phyloP scores from a whole-genome alignment of 768 basidiomycete genomes.

The Zangia roseola region DNA sequence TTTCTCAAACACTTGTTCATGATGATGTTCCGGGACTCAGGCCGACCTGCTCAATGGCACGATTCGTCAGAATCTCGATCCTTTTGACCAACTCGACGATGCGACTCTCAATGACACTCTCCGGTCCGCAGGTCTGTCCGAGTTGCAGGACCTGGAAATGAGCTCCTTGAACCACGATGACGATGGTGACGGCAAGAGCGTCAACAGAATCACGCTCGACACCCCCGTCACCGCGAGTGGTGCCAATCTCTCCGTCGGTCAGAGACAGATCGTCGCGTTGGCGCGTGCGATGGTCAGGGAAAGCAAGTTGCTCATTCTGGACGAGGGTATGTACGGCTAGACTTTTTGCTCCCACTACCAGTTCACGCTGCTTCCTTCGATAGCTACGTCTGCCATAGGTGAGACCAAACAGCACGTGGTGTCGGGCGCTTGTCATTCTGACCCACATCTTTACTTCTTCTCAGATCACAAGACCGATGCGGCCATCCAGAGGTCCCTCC shows the following conservation, averaged over 20 bases:
- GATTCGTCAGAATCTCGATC: constrained; percentile 49
- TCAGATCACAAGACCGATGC: constrained; percentile 9
- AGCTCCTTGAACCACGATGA: background rate
- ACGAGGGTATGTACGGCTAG: constrained; percentile 33
- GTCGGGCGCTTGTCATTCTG: no score
- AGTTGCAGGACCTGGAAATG: constrained; percentile 24
- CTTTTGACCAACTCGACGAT: constrained; percentile 49
- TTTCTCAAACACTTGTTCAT: background rate
- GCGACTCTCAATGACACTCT: constrained; percentile 39
- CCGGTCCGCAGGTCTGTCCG: constrained; percentile 38
- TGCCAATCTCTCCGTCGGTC: constrained; percentile 40
- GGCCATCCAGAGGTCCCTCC: constrained; percentile 6
- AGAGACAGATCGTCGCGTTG: constrained; percentile 48
- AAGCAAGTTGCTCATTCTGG: constrained; percentile 46
- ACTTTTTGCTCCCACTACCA: background rate
- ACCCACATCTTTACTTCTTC: no score
- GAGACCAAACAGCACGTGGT: no score
- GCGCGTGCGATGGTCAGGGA: constrained; percentile 40
- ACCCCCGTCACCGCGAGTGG: constrained; percentile 40
- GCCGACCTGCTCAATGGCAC: constrained; percentile 44
- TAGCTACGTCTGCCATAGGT: constrained; percentile 15
- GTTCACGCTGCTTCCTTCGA: no score
- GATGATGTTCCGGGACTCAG: constrained; percentile 11
- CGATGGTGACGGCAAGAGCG: no score
- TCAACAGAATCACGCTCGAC: constrained; percentile 41